These are phyloP conservation scores for Proliferodiscus dingleyae DNA, from an alignment of 2,329 filamentous ascomycete genomes.

Conservation along the genomic window DNA sequence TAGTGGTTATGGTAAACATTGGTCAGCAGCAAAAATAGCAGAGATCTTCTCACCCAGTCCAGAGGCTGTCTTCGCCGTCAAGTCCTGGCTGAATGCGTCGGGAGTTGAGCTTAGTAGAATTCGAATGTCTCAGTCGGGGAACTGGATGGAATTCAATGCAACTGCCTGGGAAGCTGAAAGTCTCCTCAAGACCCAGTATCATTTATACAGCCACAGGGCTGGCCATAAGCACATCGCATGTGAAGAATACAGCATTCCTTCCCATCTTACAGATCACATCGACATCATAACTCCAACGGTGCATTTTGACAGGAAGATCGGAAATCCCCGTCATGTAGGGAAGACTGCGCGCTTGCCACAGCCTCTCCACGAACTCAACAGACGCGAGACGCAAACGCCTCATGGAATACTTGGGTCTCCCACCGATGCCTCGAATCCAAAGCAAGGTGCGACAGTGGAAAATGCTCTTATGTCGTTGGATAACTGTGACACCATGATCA, in stretches of 20 bases:
- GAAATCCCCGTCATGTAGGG: constrained; percentile 23
- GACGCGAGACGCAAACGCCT: constrained; percentile 3
- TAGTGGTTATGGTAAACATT: constrained; percentile 43
- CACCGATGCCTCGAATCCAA: constrained; percentile 12
- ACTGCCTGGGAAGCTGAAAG: constrained; percentile 40
- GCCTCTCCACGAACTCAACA: constrained; percentile 20
- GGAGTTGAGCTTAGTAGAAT: constrained; percentile 48
- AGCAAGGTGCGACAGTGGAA: constrained; percentile 10
- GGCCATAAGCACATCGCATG: constrained; percentile 36
- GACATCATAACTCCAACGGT: constrained; percentile 32
- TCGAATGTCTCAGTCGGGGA: constrained; percentile 36
- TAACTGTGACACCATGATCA: constrained; percentile 50
- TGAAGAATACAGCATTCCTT: constrained; percentile 28
- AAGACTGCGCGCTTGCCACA: constrained; percentile 36
- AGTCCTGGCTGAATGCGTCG: constrained; percentile 46
- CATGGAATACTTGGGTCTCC: constrained; percentile 28
- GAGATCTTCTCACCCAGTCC: constrained; percentile 38
- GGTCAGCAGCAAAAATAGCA: constrained; percentile 38
- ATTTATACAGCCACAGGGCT: constrained; percentile 47
- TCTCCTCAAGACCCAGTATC: constrained; percentile 48
- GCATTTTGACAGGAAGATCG: constrained; percentile 27
- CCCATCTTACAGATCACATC: constrained; percentile 27
- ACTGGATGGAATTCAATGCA: constrained; percentile 32
- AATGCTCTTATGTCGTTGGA: constrained; percentile 22
- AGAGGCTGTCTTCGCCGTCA: constrained; percentile 45